Evolutionary conservation across 1,284 basidiomycete genomes (phyloP).

Genomic region (Boletus holoroseus): DNA sequence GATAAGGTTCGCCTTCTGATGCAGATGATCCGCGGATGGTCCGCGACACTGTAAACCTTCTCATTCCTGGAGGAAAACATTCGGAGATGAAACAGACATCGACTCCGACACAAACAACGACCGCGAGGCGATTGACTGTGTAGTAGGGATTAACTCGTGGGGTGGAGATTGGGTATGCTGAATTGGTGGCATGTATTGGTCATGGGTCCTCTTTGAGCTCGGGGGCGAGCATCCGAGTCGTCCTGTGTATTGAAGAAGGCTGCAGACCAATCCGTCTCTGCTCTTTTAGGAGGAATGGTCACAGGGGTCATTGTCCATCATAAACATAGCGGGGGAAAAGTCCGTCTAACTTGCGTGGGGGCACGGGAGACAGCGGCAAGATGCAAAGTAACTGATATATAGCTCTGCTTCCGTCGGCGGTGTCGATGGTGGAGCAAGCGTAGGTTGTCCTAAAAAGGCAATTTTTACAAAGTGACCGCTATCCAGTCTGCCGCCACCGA

Average conservation of each 20-base stretch:
- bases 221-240: neutral
- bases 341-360: neutral
- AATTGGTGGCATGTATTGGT: too few species aligned
- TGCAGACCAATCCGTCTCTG: too few species aligned
- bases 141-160: neutral
- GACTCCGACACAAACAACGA: conserved; percentile 24
- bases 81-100: conserved; percentile 28
- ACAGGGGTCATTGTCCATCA: neutral
- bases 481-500: conserved; percentile 6
- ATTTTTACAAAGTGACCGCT: conserved; percentile 2
- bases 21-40: conserved; percentile 23
- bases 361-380: neutral
- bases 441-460: conserved; percentile 26
- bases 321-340: neutral
- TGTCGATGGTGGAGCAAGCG: neutral
- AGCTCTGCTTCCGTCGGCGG: too few species aligned
- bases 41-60: conserved; percentile 28
- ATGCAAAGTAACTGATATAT: too few species aligned
- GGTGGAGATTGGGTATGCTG: neutral
- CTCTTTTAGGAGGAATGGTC: too few species aligned
- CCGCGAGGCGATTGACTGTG: neutral
- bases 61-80: conserved; percentile 13
- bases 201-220: neutral
- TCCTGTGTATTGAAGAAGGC: neutral
- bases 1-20: conserved; percentile 11